Evolutionary conservation across 2,329 filamentous ascomycete species (phyloP).

Genomic region (Decorospora gaudefroyi): DNA sequence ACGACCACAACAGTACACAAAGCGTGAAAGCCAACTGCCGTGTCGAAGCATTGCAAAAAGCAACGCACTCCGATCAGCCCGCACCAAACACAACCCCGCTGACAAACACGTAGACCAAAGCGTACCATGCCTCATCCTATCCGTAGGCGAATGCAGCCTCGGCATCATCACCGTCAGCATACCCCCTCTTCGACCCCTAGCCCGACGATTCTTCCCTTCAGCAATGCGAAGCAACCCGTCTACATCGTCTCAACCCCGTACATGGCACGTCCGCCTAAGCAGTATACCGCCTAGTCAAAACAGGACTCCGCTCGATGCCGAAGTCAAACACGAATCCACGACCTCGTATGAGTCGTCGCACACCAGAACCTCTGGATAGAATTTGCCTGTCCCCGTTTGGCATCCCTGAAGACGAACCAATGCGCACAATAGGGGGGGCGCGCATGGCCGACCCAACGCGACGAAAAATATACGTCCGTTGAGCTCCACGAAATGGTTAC

Average conservation of each 20-base stretch:
- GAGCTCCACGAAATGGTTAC: too few relatives aligned
- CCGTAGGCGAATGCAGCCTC: conserved; percentile 37
- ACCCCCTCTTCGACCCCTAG: conserved; percentile 33
- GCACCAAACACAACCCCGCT: too few relatives aligned
- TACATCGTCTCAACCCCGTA: conserved; percentile 2
- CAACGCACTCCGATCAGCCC: too few relatives aligned
- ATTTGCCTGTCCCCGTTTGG: too few relatives aligned
- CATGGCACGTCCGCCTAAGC: conserved; percentile 3
- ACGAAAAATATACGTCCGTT: too few relatives aligned
- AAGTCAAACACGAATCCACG: conserved; percentile 4
- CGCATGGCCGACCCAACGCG: too few relatives aligned
- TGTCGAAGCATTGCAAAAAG: neutral
- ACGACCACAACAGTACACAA: neutral
- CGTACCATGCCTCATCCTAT: conserved; percentile 30
- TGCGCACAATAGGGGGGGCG: neutral
- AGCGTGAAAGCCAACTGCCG: too few relatives aligned
- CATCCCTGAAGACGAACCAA: neutral
- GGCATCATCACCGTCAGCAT: conserved; percentile 39
- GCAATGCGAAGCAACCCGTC: conserved; percentile 3
- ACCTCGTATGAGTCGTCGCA: neutral
- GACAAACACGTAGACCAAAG: conserved; percentile 16
- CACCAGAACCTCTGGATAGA: neutral
- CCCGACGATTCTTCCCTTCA: conserved; percentile 24
- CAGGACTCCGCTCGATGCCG: neutral
- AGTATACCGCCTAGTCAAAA: conserved; percentile 1